Evolutionary conservation across 1,284 basidiomycete genomes (phyloP), one percentile per base, ranked within the genome.

Genomic region (Melampsora americana): DNA sequence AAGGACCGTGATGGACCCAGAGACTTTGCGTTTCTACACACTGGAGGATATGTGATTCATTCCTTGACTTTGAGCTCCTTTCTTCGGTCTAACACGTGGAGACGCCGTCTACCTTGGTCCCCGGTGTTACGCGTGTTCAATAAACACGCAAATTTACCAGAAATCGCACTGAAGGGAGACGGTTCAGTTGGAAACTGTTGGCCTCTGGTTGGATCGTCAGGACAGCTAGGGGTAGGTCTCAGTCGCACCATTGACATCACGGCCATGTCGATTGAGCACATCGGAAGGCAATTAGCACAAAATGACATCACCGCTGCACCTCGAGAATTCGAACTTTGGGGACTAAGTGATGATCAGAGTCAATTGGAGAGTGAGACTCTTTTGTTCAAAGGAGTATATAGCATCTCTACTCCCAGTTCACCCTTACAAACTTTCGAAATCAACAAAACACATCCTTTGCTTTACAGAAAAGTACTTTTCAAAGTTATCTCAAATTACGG

Each of bases 401-500:
- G n/a, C 46, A 66, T 66, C 18, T 35, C 35, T 35, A 35, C 5
- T 9, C 35, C 35, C 35, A 35, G 35, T 9, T 35, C 35, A 35
- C 35, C 35, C 35, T 35, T 35, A 35, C 35, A 35, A 9, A 35
- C 3, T 28, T 66, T 66, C 42, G 4, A 42, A 26, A 48, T 66
- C 1, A 0, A 32, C 5, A 23, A 23, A 5, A 35, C 35, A 35
- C 35, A 35, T 35, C 35, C 35, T 35, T 48, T 30, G 20, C 2
- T 48, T 9, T 48, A 23, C 32, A 30, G 26, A 9, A 23, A 23
- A 48, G 65, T 66, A 18, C 35, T 66, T 46, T 6, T 66, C 39
- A 44, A 66, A 66, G 48, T 66, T n/a, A 66, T 26, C 42, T 66
- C 65, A 46, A 66, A 66, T 11, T 48, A 66, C 12, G 65, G 65